Percentiles rank a stretch among this genome's conserved stretches.
These are phyloP conservation scores for Centaurea solstitialis DNA, from an alignment of 129 eudicot genomes.

Conservation along the genomic window DNA sequence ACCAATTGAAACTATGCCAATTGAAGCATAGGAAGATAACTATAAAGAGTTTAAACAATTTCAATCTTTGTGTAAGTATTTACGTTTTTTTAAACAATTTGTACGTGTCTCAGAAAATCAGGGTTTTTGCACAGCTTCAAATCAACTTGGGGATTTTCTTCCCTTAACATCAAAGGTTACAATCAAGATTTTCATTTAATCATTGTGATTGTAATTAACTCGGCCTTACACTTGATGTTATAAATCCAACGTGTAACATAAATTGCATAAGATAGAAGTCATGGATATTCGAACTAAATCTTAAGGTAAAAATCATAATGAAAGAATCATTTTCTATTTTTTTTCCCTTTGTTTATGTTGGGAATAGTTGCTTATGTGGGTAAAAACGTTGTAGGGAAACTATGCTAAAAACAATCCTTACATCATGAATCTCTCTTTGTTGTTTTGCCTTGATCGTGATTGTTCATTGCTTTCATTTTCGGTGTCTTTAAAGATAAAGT, in stretches of 20 bases:
- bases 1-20: too few species aligned
- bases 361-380: not conserved
- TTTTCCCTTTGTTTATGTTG: too few species aligned
- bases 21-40: too few species aligned
- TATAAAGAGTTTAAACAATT: too few species aligned
- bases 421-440: not conserved
- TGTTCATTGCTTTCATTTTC: not conserved
- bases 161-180: not conserved
- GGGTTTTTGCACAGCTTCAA: not conserved
- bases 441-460: not conserved
- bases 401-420: not conserved
- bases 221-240: not conserved
- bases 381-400: not conserved
- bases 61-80: too few species aligned
- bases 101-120: not conserved
- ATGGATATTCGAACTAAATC: not conserved
- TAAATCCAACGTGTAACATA: not conserved
- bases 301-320: not conserved
- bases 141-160: not conserved
- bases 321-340: not conserved
- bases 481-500: not conserved
- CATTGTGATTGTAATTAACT: not conserved
- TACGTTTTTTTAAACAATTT: too few species aligned
- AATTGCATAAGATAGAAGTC: not conserved
- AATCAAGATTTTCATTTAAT: not conserved